Percentiles rank a stretch among this genome's conserved stretches.
These are phyloP conservation scores for Trichoderma endophyticum DNA, from an alignment of 2,329 filamentous ascomycete genomes.

Conservation along the genomic window DNA sequence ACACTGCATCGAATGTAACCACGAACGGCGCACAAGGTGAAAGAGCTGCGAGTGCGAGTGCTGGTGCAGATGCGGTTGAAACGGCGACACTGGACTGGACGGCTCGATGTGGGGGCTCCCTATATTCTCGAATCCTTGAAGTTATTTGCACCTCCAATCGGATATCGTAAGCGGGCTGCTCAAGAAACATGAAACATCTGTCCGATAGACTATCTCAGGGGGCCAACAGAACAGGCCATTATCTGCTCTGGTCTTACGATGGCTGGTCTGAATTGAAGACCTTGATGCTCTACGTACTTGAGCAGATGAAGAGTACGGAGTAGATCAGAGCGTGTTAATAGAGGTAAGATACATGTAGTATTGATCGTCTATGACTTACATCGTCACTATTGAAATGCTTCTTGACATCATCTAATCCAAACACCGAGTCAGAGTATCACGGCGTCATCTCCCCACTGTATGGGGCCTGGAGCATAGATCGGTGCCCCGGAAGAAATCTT, in stretches of 20 bases:
- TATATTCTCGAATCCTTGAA: not conserved
- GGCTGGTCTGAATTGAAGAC: not conserved
- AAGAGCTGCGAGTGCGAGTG: not conserved
- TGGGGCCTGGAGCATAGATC: slow-evolving; percentile 1
- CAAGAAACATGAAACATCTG: not conserved
- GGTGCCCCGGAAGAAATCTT: not conserved
- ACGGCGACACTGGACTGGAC: not conserved
- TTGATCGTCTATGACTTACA: not conserved
- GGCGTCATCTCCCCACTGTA: not conserved
- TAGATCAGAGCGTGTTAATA: not conserved
- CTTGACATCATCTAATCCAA: not conserved
- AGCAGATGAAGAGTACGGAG: not conserved
- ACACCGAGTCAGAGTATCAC: not conserved
- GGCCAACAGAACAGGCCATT: not conserved
- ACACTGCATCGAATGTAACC: not conserved
- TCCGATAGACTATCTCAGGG: not conserved
- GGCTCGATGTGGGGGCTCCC: not conserved
- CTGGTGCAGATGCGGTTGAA: not conserved
- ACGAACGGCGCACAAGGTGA: not conserved
- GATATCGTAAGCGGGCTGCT: slow-evolving; percentile 4
- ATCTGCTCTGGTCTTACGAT: not conserved
- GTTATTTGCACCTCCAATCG: not conserved
- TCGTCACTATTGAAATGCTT: not conserved
- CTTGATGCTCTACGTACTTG: not conserved
- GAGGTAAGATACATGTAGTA: not conserved